phyloP scores from a whole-genome alignment of 768 basidiomycete genomes.

The Trametes meyenii region DNA sequence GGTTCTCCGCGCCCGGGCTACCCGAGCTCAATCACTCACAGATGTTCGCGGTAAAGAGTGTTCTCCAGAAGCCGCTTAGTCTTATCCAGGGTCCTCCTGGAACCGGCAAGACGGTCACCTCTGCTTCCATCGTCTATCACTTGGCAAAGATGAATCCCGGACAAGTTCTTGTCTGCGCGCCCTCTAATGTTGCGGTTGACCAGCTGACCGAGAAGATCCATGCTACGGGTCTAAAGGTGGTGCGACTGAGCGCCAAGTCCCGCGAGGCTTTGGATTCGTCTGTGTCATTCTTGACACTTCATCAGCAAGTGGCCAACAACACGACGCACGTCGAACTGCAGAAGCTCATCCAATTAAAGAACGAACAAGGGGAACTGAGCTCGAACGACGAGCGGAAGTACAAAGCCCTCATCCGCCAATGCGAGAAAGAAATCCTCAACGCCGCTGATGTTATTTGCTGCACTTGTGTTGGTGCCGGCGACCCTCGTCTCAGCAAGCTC shows the following conservation, averaged over 20 bases:
- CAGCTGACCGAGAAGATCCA: constrained; percentile 99
- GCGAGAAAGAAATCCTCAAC: constrained; percentile 95
- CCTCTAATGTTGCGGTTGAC: constrained; percentile 98
- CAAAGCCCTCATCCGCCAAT: constrained; percentile 91
- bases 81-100: constrained; percentile 99
- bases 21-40: constrained; percentile 99
- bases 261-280: constrained; percentile 98
- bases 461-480: constrained; percentile 97
- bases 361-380: constrained; percentile 95
- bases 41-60: constrained; percentile 99
- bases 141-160: constrained; percentile 99
- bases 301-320: constrained; percentile 96
- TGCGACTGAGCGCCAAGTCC: constrained; percentile 96
- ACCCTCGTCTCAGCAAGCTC: constrained; percentile 93
- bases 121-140: constrained; percentile 98
- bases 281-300: constrained; percentile 89
- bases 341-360: constrained; percentile 97
- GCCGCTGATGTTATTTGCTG: constrained; percentile 98
- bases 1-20: constrained; percentile 95
- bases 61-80: constrained; percentile 95
- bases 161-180: constrained; percentile 97
- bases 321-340: constrained; percentile 96
- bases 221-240: constrained; percentile 97
- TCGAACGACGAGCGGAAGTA: constrained; percentile 98
- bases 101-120: constrained; percentile 98